Percentiles rank a stretch among this genome's conserved stretches.
These are phyloP conservation scores for Fusarium tanahbumbuense DNA, from an alignment of 2,329 filamentous ascomycete genomes.

Conservation along the genomic window DNA sequence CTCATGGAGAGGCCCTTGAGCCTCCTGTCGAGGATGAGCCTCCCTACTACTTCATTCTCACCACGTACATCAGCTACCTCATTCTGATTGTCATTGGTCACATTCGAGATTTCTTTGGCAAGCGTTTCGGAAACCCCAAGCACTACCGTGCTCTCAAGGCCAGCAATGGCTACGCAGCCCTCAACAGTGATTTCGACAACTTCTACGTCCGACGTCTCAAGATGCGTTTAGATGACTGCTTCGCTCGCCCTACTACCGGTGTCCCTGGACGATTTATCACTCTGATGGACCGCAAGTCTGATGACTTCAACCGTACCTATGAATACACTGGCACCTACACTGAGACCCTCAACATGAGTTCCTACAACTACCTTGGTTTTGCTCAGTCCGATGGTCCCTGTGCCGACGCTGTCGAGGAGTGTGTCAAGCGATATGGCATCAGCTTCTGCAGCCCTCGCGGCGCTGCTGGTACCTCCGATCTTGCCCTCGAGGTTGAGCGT, in stretches of 20 bases:
- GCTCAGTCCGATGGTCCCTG: constrained; percentile 97
- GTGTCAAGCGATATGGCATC: constrained; percentile 86
- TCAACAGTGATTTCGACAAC: constrained; percentile 99
- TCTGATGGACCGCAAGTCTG: constrained; percentile 87
- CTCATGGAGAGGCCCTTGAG: constrained; percentile 82
- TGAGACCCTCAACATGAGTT: constrained; percentile 98
- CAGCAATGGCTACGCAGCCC: constrained; percentile 88
- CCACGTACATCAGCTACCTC: constrained; percentile 98
- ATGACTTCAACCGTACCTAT: constrained; percentile 93
- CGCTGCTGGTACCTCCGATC: constrained; percentile 87
- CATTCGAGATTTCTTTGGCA: constrained; percentile 96
- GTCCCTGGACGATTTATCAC: constrained; percentile 96
- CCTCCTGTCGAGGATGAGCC: constrained; percentile 93
- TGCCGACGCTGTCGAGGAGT: constrained; percentile 90
- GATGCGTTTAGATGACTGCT: constrained; percentile 95
- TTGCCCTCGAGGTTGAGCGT: constrained; percentile 89
- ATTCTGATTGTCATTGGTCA: constrained; percentile 96
- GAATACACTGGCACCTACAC: constrained; percentile 89
- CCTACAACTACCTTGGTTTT: constrained; percentile 99
- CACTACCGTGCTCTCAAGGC: constrained; percentile 84
- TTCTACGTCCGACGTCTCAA: constrained; percentile 96
- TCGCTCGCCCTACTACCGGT: constrained; percentile 89
- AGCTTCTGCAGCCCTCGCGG: constrained; percentile 82
- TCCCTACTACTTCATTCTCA: constrained; percentile 95
- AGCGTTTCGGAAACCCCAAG: constrained; percentile 88